Conservation (phyloP, 192 early-diverging fungal species). For the Entomortierella chlamydospora region DNA sequence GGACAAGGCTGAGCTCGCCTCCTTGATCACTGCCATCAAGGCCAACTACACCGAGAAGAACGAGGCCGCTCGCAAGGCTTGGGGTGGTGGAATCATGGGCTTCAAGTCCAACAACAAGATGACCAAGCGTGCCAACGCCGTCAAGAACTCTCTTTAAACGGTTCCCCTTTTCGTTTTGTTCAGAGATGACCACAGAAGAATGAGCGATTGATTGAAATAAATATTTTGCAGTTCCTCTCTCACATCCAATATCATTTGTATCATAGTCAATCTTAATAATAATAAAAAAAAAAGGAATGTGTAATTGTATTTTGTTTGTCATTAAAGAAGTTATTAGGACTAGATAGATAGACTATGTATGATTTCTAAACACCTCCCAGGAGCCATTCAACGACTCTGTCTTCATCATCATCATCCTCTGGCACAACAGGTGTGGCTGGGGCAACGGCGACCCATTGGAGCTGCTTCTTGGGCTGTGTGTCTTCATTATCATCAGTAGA, state of each 20-base stretch:
- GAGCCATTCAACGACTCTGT: conserved; percentile 53
- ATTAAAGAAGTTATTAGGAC: no score
- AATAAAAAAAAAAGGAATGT: conserved; percentile 5
- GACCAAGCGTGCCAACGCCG: conserved; percentile 76
- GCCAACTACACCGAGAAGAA: conserved; percentile 96
- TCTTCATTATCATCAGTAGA: conserved; percentile 5
- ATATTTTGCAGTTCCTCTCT: conserved; percentile 29
- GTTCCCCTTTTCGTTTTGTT: no score
- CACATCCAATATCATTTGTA: no score
- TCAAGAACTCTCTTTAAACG: conserved; percentile 55
- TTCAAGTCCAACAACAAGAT: conserved; percentile 89
- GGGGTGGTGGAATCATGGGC: conserved; percentile 99
- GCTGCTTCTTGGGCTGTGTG: conserved; percentile 22
- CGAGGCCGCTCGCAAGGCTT: conserved; percentile 89
- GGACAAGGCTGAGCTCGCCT: conserved; percentile 93
- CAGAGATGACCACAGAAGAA: conserved; percentile 4
- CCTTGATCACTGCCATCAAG: conserved; percentile 92
- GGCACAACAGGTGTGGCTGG: conserved; percentile 6
- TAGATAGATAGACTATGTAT: background rate
- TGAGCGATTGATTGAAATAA: conserved; percentile 31
- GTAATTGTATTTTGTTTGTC: no score
- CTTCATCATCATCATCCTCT: conserved; percentile 53
- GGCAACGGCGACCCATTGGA: conserved; percentile 22
- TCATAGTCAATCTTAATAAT: background rate
- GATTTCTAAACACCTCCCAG: conserved; percentile 32